Evolutionary conservation across 495 filamentous ascomycete species (phyloP), one percentile per base, ranked within the genome.

Genomic region (Hapsidospora chrysogenum): DNA sequence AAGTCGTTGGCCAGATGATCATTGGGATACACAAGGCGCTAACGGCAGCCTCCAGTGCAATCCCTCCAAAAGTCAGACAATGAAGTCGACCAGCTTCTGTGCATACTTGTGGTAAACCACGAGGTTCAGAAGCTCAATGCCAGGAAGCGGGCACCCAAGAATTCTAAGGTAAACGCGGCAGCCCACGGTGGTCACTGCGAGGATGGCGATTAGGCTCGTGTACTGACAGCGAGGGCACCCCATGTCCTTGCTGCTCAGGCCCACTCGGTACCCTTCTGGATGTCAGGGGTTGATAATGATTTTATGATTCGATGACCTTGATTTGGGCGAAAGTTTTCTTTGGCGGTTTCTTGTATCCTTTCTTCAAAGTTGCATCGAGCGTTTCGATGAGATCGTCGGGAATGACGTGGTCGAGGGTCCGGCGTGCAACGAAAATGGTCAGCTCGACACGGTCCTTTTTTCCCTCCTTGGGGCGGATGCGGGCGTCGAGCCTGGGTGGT

Each of bases 81-180:
- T 13, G 29, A 39, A 21, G 27, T 39, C 20, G 29, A 32, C 13
- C 29, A 20, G 29, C 26, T 25, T 19, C 20, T 39, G 5, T 25
- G 22, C 17, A 29, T 22, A 10, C 14, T 39, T 14, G 29, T 39
- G 7, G 37, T 39, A 18, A 27, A 39, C 20, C 29, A 33, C 8
- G 37, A 39, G 29, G 9, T 33, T 14, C 32, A 39, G 37, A 39
- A 39, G 21, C 30, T 39, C 15, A 39, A 39, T n/a, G 29, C 37
- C 4, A 23, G 37, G 13, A 21, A 20, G 15, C 29, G 29, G 7
- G 17, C 19, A 1, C 16, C 29, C 8, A 31, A 33, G 20, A n/a
- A 6, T 7, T 32, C 28, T 11, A 30, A 38, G 8, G 3, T 17
- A 31, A 38, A 30, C 17, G 18, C 23, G 8, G 25, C 25, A 18